Percentiles rank a stretch among this genome's conserved stretches.
Conservation (phyloP, 352 stramenopile genomes). For the Thraustotheca clavata region DNA sequence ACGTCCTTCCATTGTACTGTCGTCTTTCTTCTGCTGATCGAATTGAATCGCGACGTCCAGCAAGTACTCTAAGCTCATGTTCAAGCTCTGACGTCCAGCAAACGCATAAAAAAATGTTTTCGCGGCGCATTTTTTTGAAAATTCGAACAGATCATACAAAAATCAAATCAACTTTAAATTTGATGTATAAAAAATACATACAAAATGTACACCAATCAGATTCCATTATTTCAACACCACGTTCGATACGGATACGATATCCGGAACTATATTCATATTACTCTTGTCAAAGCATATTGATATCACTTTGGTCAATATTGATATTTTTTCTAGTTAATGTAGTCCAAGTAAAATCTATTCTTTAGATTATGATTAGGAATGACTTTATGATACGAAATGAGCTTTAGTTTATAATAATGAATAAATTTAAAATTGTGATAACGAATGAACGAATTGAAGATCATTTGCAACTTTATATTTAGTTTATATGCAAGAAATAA, state of each 20-base stretch:
- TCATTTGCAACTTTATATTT: not conserved
- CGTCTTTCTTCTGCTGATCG: not conserved
- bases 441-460: no score
- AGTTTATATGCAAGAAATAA: not conserved
- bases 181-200: not conserved
- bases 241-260: slow-evolving; percentile 15
- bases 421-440: no score
- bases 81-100: slow-evolving; percentile 8
- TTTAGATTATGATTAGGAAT: no score
- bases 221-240: not conserved
- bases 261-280: no score
- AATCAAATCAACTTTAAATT: slow-evolving; percentile 3
- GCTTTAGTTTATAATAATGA: no score
- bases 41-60: slow-evolving; percentile 21
- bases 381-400: no score
- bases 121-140: slow-evolving; percentile 2
- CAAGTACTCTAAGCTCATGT: slow-evolving; percentile 21
- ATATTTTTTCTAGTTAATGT: no score
- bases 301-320: no score
- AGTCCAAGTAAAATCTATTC: no score
- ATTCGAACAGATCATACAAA: not conserved
- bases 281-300: no score
- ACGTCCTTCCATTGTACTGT: not conserved
- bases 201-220: slow-evolving; percentile 17
- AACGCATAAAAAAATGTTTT: slow-evolving; percentile 3